A percentile compares a stretch with the other conserved stretches of the same genome.
These are phyloP conservation scores for Magnolia kwangsiensis DNA, from an alignment of 164 flowering plant species.

Conservation along the genomic window DNA sequence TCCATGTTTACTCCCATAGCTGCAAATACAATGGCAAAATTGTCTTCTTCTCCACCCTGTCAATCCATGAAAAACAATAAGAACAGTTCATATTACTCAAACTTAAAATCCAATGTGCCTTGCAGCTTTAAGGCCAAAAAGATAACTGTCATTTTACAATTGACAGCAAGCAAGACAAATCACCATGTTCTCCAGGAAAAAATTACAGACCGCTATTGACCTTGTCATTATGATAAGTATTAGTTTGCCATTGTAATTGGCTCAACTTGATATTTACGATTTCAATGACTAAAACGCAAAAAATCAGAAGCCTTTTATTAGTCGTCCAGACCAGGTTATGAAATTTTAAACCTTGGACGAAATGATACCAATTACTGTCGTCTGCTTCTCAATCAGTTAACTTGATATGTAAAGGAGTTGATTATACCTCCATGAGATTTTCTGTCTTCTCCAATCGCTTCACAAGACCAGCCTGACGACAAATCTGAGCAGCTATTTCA, in stretches of 20 bases:
- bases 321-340: neutral
- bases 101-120: neutral
- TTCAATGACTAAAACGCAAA: too few species aligned
- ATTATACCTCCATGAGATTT: constrained; percentile 59
- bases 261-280: too few species aligned
- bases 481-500: constrained; percentile 98
- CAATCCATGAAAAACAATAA: constrained; percentile 10
- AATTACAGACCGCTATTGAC: too few species aligned
- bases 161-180: too few species aligned
- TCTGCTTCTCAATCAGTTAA: neutral
- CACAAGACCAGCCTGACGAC: constrained; percentile 97
- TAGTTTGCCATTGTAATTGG: too few species aligned
- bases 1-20: constrained; percentile 99
- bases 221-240: too few species aligned
- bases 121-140: neutral
- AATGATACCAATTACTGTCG: neutral
- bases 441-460: constrained; percentile 80
- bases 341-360: neutral
- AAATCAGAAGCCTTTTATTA: too few species aligned
- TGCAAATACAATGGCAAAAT: constrained; percentile 98
- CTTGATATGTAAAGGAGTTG: neutral
- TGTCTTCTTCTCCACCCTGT: constrained; percentile 85
- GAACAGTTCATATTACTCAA: neutral
- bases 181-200: too few species aligned
- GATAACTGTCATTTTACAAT: too few species aligned